Evolutionary conservation across 768 basidiomycete genomes (phyloP).

Genomic region (Infundibulicybe gibba): DNA sequence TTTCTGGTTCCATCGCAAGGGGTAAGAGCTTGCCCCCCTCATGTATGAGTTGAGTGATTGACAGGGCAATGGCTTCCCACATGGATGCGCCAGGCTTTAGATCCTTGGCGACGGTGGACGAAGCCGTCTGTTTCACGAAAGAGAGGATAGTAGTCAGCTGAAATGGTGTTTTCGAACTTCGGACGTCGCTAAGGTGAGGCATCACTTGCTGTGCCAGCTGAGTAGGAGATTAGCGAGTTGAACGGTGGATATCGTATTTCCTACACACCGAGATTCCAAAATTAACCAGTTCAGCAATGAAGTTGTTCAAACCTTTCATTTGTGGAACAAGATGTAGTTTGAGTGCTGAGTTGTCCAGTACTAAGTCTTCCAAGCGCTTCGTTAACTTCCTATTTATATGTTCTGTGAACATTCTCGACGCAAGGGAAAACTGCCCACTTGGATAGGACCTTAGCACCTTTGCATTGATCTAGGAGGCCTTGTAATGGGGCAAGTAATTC

Average conservation of each 20-base stretch:
- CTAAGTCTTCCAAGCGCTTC: slow-evolving; percentile 79
- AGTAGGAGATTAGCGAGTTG: neutral
- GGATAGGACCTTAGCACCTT: slow-evolving; percentile 75
- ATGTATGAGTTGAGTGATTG: slow-evolving; percentile 64
- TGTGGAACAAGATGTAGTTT: slow-evolving; percentile 68
- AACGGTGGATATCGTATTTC: neutral
- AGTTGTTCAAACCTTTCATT: slow-evolving; percentile 66
- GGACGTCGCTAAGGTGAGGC: slow-evolving; percentile 80
- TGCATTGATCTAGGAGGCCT: slow-evolving; percentile 76
- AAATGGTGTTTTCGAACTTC: slow-evolving; percentile 75
- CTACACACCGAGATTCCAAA: slow-evolving; percentile 81
- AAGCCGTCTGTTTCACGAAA: slow-evolving; percentile 72
- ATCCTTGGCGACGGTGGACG: slow-evolving; percentile 65
- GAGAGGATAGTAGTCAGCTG: slow-evolving; percentile 66
- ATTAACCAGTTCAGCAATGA: slow-evolving; percentile 80
- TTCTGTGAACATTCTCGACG: neutral
- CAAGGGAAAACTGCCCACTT: slow-evolving; percentile 43
- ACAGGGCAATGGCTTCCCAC: slow-evolving; percentile 77
- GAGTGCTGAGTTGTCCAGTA: slow-evolving; percentile 66
- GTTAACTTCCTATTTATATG: slow-evolving; percentile 69
- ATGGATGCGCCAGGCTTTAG: slow-evolving; percentile 60
- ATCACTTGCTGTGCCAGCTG: slow-evolving; percentile 89
- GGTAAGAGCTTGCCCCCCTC: slow-evolving; percentile 73
- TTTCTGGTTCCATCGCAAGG: slow-evolving; percentile 68
- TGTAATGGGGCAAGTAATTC: slow-evolving; percentile 82